Conservation (phyloP, 176 grass and related monocot genomes). For the Tillandsia fasciculata region DNA sequence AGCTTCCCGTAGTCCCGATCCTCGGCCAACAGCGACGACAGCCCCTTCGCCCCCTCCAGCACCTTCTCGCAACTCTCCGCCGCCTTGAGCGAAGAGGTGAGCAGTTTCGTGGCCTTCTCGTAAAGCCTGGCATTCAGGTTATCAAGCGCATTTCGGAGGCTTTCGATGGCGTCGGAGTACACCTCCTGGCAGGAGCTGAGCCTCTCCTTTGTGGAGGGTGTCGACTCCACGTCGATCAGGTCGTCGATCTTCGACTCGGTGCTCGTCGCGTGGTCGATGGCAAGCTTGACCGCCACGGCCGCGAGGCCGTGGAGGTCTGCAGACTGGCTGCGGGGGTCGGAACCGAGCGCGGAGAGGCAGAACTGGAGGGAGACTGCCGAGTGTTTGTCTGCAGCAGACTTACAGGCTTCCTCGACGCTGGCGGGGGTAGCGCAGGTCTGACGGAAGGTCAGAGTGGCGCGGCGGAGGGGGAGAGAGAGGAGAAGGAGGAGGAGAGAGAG, state of each 20-base stretch:
- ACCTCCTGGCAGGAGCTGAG: constrained; percentile 28
- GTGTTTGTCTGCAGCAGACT: constrained; percentile 2
- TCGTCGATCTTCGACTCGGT: constrained; percentile 33
- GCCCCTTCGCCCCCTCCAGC: constrained; percentile 24
- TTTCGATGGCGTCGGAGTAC: constrained; percentile 27
- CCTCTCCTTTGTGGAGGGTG: constrained; percentile 12
- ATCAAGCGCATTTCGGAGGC: constrained; percentile 40
- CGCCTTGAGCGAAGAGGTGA: constrained; percentile 24
- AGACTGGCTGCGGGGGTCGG: constrained; percentile 9
- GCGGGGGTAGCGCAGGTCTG: constrained; percentile 17
- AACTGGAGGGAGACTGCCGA: constrained; percentile 17
- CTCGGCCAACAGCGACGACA: constrained; percentile 11
- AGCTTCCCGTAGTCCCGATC: constrained; percentile 41
- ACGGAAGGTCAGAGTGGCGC: background rate
- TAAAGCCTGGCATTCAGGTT: constrained; percentile 33
- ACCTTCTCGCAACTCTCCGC: constrained; percentile 48
- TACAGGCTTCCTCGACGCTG: constrained; percentile 33
- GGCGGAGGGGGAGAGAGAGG: constrained; percentile 5
- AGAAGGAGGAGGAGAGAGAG: constrained; percentile 2
- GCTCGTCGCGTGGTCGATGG: constrained; percentile 27
- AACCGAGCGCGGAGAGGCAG: constrained; percentile 27
- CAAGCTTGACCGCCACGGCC: constrained; percentile 18
- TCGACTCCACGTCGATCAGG: constrained; percentile 26
- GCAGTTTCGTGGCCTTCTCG: constrained; percentile 31
- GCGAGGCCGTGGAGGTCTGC: constrained; percentile 28